Evolutionary conservation across 106 monocot species (phyloP).

Genomic region (Dactylorhiza incarnata): DNA sequence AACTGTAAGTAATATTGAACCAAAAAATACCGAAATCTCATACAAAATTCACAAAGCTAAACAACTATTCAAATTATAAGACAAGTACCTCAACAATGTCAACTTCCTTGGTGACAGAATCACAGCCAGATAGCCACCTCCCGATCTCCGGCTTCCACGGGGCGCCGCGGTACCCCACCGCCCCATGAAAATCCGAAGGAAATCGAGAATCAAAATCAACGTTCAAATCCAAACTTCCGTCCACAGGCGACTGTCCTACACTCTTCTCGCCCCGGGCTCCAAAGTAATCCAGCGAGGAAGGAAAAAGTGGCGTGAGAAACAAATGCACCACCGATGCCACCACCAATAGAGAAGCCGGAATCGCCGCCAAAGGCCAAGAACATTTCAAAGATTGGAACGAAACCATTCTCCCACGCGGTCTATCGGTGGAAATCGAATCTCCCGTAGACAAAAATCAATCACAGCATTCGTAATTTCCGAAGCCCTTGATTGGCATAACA

Average conservation of each 20-base stretch:
- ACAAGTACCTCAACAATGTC: constrained; percentile 46
- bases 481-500: not conserved
- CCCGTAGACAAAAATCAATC: not conserved
- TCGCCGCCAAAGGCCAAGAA: constrained; percentile 31
- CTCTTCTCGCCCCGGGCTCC: constrained; percentile 4
- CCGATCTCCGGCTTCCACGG: constrained; percentile 83
- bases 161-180: constrained; percentile 49
- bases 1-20: not conserved
- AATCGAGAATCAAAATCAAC: constrained; percentile 23
- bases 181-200: constrained; percentile 33
- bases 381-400: constrained; percentile 28
- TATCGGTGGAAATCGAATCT: not conserved
- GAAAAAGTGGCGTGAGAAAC: constrained; percentile 41
- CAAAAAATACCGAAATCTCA: not conserved
- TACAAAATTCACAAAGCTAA: not conserved
- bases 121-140: constrained; percentile 69
- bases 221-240: constrained; percentile 8
- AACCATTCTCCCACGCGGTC: constrained; percentile 9
- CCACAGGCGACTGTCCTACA: constrained; percentile 9
- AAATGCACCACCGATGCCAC: constrained; percentile 30
- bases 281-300: constrained; percentile 41
- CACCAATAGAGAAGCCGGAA: constrained; percentile 22
- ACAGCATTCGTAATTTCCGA: not conserved
- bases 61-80: not conserved
- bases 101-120: constrained; percentile 23